Evolutionary conservation across 2,329 filamentous ascomycete genomes (phyloP), one percentile per base, ranked within the genome.

Genomic region (Talaromyces pinophilus): DNA sequence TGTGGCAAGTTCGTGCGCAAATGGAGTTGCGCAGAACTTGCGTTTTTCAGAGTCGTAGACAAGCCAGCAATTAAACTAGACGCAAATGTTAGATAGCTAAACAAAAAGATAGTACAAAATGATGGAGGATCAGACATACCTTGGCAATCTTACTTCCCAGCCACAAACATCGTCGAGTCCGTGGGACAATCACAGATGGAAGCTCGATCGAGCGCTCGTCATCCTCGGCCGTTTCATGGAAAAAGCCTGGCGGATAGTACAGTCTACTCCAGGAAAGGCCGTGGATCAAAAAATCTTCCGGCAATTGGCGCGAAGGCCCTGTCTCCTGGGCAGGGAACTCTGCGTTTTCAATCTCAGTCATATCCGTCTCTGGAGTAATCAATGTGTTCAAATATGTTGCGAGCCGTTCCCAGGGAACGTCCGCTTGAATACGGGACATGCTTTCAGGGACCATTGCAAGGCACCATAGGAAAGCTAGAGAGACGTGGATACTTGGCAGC

Each of bases 201-300:
- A 81, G 74, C 69, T 87, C 85, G 17, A 85, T 77, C 42, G 79
- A 77, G 3, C 86, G 78, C 65, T 85, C 84, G 55, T 87, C 84
- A 57, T 88, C 85, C 66, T 87, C 85, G 44, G 80, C 77, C 59
- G 81, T 78, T 1, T 77, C 76, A 2, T 75, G 68, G 69, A 88
- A 88, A 77, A 85, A 88, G 3, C 77, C 74, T 1, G 78, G 68
- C 0, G 83, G 83, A 67, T 84, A 85, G 63, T 81, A 82, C 0
- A 71, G 52, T 67, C 83, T 78, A 61, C 81, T 82, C 82, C 84
- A 87, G 28, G 84, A 72, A 65, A 85, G 79, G 1, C 87, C 87
- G 28, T 85, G 81, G 7, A 88, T 82, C 1, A 82, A 71, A 68
- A 85, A 88, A 68, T 89, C 87, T 69, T 89, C 87, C 0, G 85